Evolutionary conservation across 1,139 yeast species (phyloP).

Genomic region (Suzukiozyma palmioleophila): DNA sequence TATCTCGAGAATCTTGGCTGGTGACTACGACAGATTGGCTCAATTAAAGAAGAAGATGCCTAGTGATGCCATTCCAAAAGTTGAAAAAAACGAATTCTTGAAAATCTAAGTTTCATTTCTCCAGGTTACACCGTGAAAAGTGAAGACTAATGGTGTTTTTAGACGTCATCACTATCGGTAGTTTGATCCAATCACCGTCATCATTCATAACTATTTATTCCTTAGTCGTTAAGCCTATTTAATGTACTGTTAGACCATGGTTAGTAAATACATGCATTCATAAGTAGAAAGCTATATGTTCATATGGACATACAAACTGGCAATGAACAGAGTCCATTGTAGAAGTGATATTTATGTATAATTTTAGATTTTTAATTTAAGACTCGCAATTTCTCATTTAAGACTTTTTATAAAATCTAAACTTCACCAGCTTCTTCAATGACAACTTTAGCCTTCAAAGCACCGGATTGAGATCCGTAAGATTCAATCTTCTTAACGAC

Average conservation of each 20-base stretch:
- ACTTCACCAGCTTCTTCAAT: constrained; percentile 39
- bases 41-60: constrained; percentile 59
- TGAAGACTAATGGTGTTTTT: no score
- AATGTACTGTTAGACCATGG: constrained; percentile 1
- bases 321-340: neutral
- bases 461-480: constrained; percentile 29
- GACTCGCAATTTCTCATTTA: no score
- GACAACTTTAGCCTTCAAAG: constrained; percentile 24
- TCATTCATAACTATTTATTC: constrained; percentile 1
- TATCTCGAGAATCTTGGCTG: constrained; percentile 76
- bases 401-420: no score
- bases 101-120: constrained; percentile 19
- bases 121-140: no score
- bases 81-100: constrained; percentile 30
- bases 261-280: constrained; percentile 2
- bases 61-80: constrained; percentile 34
- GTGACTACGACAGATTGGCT: constrained; percentile 78
- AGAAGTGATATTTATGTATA: neutral
- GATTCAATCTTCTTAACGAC: constrained; percentile 35
- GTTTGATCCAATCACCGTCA: neutral
- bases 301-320: no score
- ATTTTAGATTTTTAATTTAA: no score
- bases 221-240: neutral
- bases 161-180: no score
- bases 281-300: neutral